Evolutionary conservation across 257 asterid species (phyloP), one percentile per base, ranked within the genome.

Genomic region (Lavandula angustifolia): DNA sequence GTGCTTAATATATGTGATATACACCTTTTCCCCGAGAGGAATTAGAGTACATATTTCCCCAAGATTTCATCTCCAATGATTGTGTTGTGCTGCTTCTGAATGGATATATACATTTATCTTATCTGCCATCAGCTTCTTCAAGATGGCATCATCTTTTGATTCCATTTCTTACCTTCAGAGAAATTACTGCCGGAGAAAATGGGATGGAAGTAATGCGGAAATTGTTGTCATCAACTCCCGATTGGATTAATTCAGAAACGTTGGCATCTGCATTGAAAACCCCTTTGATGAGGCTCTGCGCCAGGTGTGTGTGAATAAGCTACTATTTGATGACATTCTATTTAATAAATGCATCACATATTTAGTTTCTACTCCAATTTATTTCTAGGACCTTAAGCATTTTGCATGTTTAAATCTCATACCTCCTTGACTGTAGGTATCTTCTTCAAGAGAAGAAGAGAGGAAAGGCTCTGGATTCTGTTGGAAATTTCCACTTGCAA

Each of bases 401-500:
- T 54, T 54, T 6, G 6, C n/a, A 2, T 54, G 33, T 43, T 33
- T 53, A 64, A 17, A 18, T 27, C 41, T 40, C 31, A 47, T 9
- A 31, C 52, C 57, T 70, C 46, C 32, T 47, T 12, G 64, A 64
- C 67, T 58, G 27, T 64, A 92, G 99, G 90, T 92, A 89, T 82
- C 97, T 92, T 77, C 65, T 81, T 51, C 79, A 77, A 79, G 97
- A 92, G 80, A 92, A 87, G 78, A 89, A 89, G 87, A 81, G 95
- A 76, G 96, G 95, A 46, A 92, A 92, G 75, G 95, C 97, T 67
- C 79, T 89, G 60, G 97, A 89, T 74, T 84, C 99, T 16, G 99
- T 92, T 66, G 97, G 95, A 70, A 89, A 89, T 76, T 92, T 92
- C 79, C 99, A 92, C 83, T 78, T 92, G 72, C 99, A 89, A 71